A percentile compares a stretch with the other conserved stretches of the same genome.
Evolutionary conservation across 2,329 filamentous ascomycete genomes (phyloP).

Genomic region (Fusarium agapanthi): DNA sequence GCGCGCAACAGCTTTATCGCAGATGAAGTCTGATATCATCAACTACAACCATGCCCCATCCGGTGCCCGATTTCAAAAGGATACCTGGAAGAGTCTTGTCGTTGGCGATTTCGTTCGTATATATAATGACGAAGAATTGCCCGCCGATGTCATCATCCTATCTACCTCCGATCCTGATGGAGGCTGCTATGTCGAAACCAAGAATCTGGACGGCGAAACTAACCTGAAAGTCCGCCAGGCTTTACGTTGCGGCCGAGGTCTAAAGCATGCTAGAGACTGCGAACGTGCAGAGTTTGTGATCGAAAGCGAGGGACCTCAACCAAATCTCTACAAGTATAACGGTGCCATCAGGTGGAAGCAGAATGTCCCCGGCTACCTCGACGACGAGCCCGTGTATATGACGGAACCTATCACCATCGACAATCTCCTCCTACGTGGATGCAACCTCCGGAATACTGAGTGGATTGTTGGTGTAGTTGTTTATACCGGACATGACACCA

Average conservation of each 20-base stretch:
- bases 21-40: constrained; percentile 69
- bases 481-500: constrained; percentile 95
- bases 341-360: constrained; percentile 90
- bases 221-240: constrained; percentile 96
- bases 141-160: constrained; percentile 90
- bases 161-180: constrained; percentile 94
- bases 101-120: constrained; percentile 97
- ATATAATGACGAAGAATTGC: constrained; percentile 95
- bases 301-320: constrained; percentile 89
- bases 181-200: constrained; percentile 96
- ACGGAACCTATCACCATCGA: constrained; percentile 93
- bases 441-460: constrained; percentile 92
- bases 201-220: constrained; percentile 97
- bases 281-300: constrained; percentile 87
- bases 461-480: constrained; percentile 93
- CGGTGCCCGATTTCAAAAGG: constrained; percentile 87
- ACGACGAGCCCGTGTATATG: constrained; percentile 76
- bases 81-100: constrained; percentile 93
- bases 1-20: constrained; percentile 51
- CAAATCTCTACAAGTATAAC: constrained; percentile 95
- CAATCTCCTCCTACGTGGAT: constrained; percentile 92
- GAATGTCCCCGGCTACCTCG: constrained; percentile 67
- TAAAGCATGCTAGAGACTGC: constrained; percentile 92
- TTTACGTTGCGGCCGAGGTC: constrained; percentile 80
- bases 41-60: constrained; percentile 72